Conservation (phyloP, 352 stramenopile species). For the Globisporangium yorkense region DNA sequence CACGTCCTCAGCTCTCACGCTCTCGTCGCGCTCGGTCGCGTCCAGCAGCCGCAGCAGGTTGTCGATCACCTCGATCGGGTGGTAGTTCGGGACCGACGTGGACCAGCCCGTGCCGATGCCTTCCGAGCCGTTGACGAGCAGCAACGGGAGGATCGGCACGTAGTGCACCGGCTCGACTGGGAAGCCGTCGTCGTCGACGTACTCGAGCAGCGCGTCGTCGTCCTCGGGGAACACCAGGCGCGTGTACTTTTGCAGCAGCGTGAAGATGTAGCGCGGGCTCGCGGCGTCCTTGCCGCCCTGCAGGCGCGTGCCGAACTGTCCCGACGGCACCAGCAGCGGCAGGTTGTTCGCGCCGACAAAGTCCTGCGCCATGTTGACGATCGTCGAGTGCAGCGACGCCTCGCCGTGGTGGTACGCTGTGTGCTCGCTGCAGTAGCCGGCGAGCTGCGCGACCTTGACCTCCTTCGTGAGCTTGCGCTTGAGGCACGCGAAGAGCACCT, state of each 20-base stretch:
- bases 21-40: constrained; percentile 36
- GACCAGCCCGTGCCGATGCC: constrained; percentile 99
- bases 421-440: constrained; percentile 96
- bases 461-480: constrained; percentile 98
- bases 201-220: constrained; percentile 95
- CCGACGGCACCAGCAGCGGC: constrained; percentile 94
- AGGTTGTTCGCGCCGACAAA: constrained; percentile 99
- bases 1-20: constrained; percentile 23
- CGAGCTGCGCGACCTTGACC: constrained; percentile 99
- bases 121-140: constrained; percentile 97
- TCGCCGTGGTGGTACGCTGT: constrained; percentile 99
- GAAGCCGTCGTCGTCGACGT: constrained; percentile 97
- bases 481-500: constrained; percentile 97
- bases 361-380: constrained; percentile 99
- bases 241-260: constrained; percentile 93
- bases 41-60: constrained; percentile 88
- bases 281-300: constrained; percentile 98
- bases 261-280: constrained; percentile 99
- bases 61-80: constrained; percentile 94
- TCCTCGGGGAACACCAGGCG: constrained; percentile 97
- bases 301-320: constrained; percentile 98
- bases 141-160: constrained; percentile 94
- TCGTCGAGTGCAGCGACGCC: constrained; percentile 95
- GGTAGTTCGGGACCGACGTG: constrained; percentile 93
- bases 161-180: constrained; percentile 97